phyloP scores from a whole-genome alignment of 306 rosid species.

The Dryas alaskensis region DNA sequence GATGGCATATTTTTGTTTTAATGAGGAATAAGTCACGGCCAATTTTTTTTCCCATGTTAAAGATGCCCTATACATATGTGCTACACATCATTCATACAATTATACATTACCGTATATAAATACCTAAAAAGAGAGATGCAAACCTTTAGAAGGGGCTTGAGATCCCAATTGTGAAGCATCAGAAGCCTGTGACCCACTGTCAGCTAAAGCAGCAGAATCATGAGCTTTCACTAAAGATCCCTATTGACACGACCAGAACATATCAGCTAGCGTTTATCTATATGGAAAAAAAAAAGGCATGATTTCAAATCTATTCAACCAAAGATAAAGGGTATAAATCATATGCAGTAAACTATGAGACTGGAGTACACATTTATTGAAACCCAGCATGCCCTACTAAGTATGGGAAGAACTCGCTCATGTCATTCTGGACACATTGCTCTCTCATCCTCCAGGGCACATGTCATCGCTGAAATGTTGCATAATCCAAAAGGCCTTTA shows the following conservation, averaged over 20 bases:
- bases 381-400: too few relatives aligned
- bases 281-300: conserved; percentile 13
- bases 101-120: background rate
- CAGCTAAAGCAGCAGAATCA: conserved; percentile 43
- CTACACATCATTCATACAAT: background rate
- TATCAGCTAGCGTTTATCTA: conserved; percentile 18
- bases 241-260: conserved; percentile 40
- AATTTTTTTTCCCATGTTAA: too few relatives aligned
- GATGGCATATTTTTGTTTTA: too few relatives aligned
- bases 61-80: background rate
- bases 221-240: conserved; percentile 53
- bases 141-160: conserved; percentile 63
- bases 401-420: too few relatives aligned
- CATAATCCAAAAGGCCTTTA: background rate
- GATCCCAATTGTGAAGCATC: conserved; percentile 45
- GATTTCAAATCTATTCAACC: conserved; percentile 12
- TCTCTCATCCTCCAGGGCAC: too few relatives aligned
- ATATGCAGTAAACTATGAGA: background rate
- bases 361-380: background rate
- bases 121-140: conserved; percentile 13
- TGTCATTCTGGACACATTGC: too few relatives aligned
- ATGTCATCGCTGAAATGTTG: background rate
- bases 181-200: conserved; percentile 57
- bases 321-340: background rate
- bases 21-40: too few relatives aligned